Evolutionary conservation across 305 asterid genomes (phyloP).

Genomic region (Salvia sclarea): DNA sequence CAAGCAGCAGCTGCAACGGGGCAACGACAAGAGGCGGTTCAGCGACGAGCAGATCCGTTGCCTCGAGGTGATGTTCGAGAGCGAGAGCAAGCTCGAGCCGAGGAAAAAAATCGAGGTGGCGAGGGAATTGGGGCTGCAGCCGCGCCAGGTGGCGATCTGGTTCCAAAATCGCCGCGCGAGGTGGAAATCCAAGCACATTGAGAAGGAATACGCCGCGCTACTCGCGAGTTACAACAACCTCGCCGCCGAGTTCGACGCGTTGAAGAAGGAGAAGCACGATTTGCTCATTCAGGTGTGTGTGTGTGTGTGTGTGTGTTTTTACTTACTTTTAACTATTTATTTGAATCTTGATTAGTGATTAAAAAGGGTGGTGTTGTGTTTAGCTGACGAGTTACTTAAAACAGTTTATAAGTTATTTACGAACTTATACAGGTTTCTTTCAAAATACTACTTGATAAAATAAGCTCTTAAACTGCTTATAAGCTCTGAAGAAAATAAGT

Average conservation of each 20-base stretch:
- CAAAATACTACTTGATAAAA: too few species aligned
- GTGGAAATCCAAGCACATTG: conserved; percentile 60
- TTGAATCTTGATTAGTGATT: too few species aligned
- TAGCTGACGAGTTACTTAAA: too few species aligned
- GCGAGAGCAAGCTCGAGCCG: conserved; percentile 50
- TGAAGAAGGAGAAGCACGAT: conserved; percentile 48
- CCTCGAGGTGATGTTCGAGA: conserved; percentile 40
- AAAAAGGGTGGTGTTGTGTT: too few species aligned
- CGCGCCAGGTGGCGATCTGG: conserved; percentile 63
- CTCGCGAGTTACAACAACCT: conserved; percentile 40
- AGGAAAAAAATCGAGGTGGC: conserved; percentile 47
- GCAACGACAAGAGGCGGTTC: conserved; percentile 45
- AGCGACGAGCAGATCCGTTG: conserved; percentile 50
- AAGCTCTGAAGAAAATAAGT: too few species aligned
- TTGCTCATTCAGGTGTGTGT: conserved; percentile 55
- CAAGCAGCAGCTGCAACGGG: neutral
- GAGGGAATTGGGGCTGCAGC: conserved; percentile 52
- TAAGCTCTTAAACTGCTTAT: too few species aligned
- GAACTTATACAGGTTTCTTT: too few species aligned
- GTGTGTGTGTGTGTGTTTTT: too few species aligned
- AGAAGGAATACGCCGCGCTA: conserved; percentile 40
- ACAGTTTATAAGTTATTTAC: too few species aligned
- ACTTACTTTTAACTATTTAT: too few species aligned
- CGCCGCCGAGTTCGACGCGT: conserved; percentile 39
- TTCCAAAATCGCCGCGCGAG: conserved; percentile 67